Conservation (phyloP, 495 filamentous ascomycete genomes). For the Podospora australis region DNA sequence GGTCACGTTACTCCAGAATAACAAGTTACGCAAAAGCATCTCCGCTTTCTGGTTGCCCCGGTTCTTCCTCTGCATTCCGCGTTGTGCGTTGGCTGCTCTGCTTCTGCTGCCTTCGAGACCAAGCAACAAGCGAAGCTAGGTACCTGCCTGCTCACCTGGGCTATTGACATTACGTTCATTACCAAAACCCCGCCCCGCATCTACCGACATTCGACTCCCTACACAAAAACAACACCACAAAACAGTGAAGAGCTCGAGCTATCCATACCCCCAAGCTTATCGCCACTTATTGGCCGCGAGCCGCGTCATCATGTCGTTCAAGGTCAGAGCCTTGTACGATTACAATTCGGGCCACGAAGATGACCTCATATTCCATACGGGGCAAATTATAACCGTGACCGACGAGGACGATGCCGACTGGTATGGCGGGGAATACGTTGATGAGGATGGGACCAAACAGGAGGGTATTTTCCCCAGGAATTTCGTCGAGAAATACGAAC, state of each 20-base stretch:
- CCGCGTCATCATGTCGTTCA: constrained; percentile 69
- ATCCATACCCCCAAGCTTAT: neutral
- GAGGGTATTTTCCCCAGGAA: constrained; percentile 95
- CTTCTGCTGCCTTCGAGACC: neutral
- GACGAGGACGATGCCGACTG: constrained; percentile 89
- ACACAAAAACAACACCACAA: constrained; percentile 7
- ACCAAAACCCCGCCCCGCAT: constrained; percentile 8
- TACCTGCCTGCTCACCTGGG: too few species aligned
- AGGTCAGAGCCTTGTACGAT: constrained; percentile 91
- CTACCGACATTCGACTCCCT: constrained; percentile 9
- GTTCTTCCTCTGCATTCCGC: neutral
- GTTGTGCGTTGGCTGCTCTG: neutral
- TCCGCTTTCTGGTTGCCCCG: too few species aligned
- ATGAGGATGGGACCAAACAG: constrained; percentile 61
- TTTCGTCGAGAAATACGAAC: constrained; percentile 93
- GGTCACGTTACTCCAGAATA: too few species aligned
- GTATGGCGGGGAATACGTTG: constrained; percentile 87
- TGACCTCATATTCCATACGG: constrained; percentile 78
- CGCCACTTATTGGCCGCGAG: constrained; percentile 8
- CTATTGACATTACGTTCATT: too few species aligned
- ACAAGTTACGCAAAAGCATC: too few species aligned
- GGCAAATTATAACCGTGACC: constrained; percentile 90
- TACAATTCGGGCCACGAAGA: constrained; percentile 88
- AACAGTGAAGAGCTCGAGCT: neutral
- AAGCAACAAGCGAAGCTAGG: neutral